Base-by-base conservation (phyloP, 1,139 yeast genomes). In the Geotrichum siamense region DNA sequence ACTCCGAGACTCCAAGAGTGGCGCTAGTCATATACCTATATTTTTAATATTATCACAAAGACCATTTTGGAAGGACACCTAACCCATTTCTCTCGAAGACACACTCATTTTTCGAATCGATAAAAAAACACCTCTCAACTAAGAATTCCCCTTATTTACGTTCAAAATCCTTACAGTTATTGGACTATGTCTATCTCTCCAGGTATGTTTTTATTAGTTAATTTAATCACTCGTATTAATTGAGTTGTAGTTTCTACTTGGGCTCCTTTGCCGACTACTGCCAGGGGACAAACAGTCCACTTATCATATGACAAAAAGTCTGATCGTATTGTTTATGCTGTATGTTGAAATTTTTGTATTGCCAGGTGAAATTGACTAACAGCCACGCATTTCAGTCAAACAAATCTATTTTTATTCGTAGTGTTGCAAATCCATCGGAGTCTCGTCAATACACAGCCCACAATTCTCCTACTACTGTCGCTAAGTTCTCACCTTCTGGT, bases 401-500 rank as follows among this genome's bases (percentile, higher is more conserved):
- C 40, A 84, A 85, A 60, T 79, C 94, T 4, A 75, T 91, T 30
- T 75, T 79, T 56, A 68, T 91, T 27, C 75, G 94, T 49, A 75
- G 82, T 1, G 73, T 85, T 38, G 72, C 72, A 26, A 64, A 68
- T 44, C 75, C 80, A 1, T 64, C 74, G 1, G 57, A 64, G 34
- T 57, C 71, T 13, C 63, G 71, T 15, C 94, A 86, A 58, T 87
- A 82, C 64, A 74, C 76, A 10, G 80, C 76, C 42, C 98, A 91
- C 63, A 72, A 74, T 34, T 69, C 71, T 31, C 65, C 74, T 29
- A 83, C 94, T 22, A 82, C 94, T 0, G 94, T 82, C 4, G 96
- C 93, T 9, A 74, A 77, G 34, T 86, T 91, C 60, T 72, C 95
- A 1, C 95, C 97, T 1, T 79, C 89, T 12, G 97, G 98, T 1